These are phyloP conservation scores for Microascus cirrosus DNA, from an alignment of 2,329 filamentous ascomycete genomes.

Conservation along the genomic window DNA sequence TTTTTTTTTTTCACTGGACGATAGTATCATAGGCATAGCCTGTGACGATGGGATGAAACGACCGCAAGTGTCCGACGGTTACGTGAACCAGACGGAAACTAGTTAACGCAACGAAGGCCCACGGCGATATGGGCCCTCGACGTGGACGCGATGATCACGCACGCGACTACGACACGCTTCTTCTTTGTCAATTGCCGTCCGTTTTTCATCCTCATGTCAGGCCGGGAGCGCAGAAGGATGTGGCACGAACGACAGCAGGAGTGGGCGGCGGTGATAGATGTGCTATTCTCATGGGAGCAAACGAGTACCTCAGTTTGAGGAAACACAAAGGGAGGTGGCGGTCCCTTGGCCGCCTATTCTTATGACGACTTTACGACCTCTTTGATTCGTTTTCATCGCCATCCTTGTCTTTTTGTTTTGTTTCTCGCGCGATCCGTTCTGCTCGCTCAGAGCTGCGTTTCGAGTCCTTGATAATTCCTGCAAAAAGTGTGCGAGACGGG, in stretches of 20 bases:
- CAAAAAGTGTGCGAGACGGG: not conserved
- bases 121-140: not conserved
- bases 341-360: slow-evolving; percentile 14
- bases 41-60: not conserved
- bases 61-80: not conserved
- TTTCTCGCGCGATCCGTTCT: slow-evolving; percentile 4
- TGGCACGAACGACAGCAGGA: not conserved
- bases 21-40: not conserved
- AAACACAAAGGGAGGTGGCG: not conserved
- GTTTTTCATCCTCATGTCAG: not conserved
- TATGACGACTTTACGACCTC: slow-evolving; percentile 24
- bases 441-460: not conserved
- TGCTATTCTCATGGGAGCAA: not conserved
- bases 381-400: slow-evolving; percentile 8
- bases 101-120: not conserved
- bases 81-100: slow-evolving; percentile 3
- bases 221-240: not conserved
- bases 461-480: not conserved
- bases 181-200: not conserved
- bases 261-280: slow-evolving; percentile 5
- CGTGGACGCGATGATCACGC: not conserved
- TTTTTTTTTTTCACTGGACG: slow-evolving; percentile 5
- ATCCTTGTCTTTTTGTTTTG: slow-evolving; percentile 9
- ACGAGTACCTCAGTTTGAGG: not conserved
- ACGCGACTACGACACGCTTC: slow-evolving; percentile 2